phyloP scores from a whole-genome alignment of 2,329 filamentous ascomycete genomes.

The Ascochyta lentis region DNA sequence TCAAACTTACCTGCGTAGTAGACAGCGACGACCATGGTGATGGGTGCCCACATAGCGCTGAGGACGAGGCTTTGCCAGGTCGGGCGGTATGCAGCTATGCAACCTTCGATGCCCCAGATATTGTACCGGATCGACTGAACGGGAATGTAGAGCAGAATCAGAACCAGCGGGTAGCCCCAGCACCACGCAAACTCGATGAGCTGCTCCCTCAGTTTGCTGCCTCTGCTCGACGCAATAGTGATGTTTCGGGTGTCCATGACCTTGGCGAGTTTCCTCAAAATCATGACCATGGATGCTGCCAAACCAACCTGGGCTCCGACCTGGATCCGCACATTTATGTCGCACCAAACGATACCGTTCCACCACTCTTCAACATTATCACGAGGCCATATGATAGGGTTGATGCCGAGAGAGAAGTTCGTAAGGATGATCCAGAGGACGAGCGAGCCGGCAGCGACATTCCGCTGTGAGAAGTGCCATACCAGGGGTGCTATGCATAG shows the following conservation, averaged over 20 bases:
- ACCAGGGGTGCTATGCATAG: constrained; percentile 64
- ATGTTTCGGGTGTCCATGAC: constrained; percentile 67
- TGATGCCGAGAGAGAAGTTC: constrained; percentile 66
- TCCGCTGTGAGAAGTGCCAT: constrained; percentile 67
- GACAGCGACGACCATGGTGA: constrained; percentile 60
- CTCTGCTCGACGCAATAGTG: constrained; percentile 57
- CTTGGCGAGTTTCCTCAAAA: constrained; percentile 65
- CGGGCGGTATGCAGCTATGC: constrained; percentile 59
- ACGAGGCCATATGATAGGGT: constrained; percentile 69
- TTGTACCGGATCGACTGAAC: constrained; percentile 66
- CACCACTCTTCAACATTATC: constrained; percentile 64
- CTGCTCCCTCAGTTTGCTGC: constrained; percentile 55
- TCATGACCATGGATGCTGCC: constrained; percentile 61
- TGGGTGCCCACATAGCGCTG: constrained; percentile 61
- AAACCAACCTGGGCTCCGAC: constrained; percentile 61
- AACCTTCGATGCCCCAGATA: constrained; percentile 66
- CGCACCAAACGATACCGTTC: constrained; percentile 67
- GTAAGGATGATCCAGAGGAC: constrained; percentile 63
- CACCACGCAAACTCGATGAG: constrained; percentile 63
- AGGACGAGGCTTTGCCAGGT: constrained; percentile 66
- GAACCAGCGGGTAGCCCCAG: constrained; percentile 60
- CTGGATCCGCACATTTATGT: constrained; percentile 67
- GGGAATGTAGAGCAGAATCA: constrained; percentile 65
- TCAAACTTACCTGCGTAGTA: constrained; percentile 64
- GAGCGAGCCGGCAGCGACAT: constrained; percentile 65